Evolutionary conservation across 1,139 yeast genomes (phyloP).

Genomic region (Geotrichum aggregatum): DNA sequence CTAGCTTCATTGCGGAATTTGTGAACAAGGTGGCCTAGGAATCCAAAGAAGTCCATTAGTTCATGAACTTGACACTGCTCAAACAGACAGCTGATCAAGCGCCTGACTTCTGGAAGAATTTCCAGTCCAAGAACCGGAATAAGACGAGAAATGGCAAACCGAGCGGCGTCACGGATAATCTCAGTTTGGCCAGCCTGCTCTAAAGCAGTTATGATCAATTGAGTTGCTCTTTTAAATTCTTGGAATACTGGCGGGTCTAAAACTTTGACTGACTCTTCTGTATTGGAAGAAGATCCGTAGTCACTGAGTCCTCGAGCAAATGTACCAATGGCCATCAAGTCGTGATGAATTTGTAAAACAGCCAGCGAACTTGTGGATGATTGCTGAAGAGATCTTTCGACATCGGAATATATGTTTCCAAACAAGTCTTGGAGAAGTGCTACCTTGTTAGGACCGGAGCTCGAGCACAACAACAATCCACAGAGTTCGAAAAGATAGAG

Average conservation of each 20-base stretch:
- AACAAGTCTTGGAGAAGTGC: conserved; percentile 46
- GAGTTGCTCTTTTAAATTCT: conserved; percentile 68
- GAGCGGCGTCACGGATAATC: conserved; percentile 74
- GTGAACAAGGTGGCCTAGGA: conserved; percentile 85
- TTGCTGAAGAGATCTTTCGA: conserved; percentile 51
- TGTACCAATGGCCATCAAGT: conserved; percentile 84
- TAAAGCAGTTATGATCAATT: conserved; percentile 76
- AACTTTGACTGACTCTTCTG: conserved; percentile 17
- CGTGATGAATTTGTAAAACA: conserved; percentile 77
- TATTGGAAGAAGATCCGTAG: conserved; percentile 19
- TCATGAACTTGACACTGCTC: conserved; percentile 61
- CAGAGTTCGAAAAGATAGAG: conserved; percentile 68
- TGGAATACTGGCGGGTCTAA: conserved; percentile 39
- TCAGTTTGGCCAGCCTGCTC: conserved; percentile 68
- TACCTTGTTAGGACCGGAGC: conserved; percentile 10
- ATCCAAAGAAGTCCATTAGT: conserved; percentile 73
- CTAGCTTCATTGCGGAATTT: conserved; percentile 61
- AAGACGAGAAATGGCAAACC: conserved; percentile 83
- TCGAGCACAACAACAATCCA: conserved; percentile 41
- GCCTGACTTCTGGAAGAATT: conserved; percentile 59
- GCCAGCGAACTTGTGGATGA: conserved; percentile 45
- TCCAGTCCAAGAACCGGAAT: conserved; percentile 64
- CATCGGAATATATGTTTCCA: conserved; percentile 68
- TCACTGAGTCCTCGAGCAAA: conserved; percentile 77
- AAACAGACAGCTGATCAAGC: conserved; percentile 69